A percentile compares a stretch with the other conserved stretches of the same genome.
phyloP scores from a whole-genome alignment of 2,329 filamentous ascomycete species.

The Exserohilum rostratum region DNA sequence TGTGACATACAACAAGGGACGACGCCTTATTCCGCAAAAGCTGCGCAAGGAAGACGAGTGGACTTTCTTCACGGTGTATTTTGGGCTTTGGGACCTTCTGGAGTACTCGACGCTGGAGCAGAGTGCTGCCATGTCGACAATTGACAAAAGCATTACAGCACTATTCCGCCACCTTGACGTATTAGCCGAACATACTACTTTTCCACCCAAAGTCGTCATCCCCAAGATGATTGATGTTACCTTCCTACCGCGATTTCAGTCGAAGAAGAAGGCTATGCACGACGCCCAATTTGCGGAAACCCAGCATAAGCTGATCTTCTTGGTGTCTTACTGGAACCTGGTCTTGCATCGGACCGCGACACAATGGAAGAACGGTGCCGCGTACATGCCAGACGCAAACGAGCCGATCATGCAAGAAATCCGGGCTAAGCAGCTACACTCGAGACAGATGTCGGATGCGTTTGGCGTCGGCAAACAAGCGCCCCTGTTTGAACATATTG shows the following conservation, averaged over 20 bases:
- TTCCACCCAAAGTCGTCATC: conserved; percentile 37
- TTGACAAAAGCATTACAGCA: conserved; percentile 41
- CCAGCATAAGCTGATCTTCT: conserved; percentile 42
- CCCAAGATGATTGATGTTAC: conserved; percentile 44
- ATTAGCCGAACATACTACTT: conserved; percentile 34
- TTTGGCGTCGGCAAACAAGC: conserved; percentile 38
- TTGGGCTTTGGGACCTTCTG: conserved; percentile 47
- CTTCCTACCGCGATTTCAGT: conserved; percentile 44
- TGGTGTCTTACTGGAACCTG: conserved; percentile 47
- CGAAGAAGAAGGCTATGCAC: conserved; percentile 26
- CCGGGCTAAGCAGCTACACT: conserved; percentile 41
- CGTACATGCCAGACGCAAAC: conserved; percentile 44
- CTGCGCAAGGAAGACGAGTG: conserved; percentile 32
- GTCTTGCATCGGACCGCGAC: conserved; percentile 36
- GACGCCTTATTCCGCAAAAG: conserved; percentile 22
- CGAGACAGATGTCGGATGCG: conserved; percentile 40
- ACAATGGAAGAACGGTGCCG: conserved; percentile 38
- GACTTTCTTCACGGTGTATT: conserved; percentile 47
- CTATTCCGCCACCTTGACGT: conserved; percentile 44
- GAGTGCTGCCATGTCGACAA: conserved; percentile 35
- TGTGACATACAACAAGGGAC: conserved; percentile 33
- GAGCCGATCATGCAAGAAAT: conserved; percentile 44
- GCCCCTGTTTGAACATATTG: conserved; percentile 43
- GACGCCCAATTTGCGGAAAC: conserved; percentile 35
- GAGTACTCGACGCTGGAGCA: conserved; percentile 40